These are phyloP conservation scores for Apiospora hydei DNA, from an alignment of 2,329 filamentous ascomycete species.

Conservation along the genomic window DNA sequence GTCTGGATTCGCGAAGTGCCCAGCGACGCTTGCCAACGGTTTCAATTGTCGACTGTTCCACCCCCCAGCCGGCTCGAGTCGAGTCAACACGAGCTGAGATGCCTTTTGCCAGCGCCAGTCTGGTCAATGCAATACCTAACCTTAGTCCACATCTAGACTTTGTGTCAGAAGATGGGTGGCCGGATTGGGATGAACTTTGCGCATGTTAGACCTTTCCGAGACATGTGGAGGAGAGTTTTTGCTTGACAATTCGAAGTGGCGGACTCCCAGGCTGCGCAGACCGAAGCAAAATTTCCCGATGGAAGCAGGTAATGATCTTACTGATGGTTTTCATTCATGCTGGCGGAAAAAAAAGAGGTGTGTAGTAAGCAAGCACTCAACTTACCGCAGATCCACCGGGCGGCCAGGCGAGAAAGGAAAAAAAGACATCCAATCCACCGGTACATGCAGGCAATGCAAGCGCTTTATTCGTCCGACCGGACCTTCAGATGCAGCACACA, in stretches of 20 bases:
- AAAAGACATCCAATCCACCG: background rate
- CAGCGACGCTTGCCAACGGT: background rate
- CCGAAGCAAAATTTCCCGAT: background rate
- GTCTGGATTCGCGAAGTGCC: background rate
- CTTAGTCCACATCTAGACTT: background rate
- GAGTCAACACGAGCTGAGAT: background rate
- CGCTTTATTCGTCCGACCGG: background rate
- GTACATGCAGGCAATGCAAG: background rate
- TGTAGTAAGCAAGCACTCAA: background rate
- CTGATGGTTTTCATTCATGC: background rate
- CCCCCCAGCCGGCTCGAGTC: background rate
- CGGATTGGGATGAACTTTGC: constrained; percentile 19
- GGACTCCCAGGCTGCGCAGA: background rate
- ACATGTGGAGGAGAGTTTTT: constrained; percentile 4
- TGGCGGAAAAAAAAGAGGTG: background rate
- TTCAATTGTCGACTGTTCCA: constrained; percentile 25
- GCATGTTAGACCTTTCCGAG: background rate
- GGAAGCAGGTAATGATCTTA: background rate
- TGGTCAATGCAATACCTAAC: background rate
- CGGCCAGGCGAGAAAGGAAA: background rate
- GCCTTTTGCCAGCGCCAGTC: background rate
- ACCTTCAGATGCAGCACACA: background rate
- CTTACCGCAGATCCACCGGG: background rate
- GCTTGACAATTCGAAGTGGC: background rate
- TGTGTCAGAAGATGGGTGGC: constrained; percentile 4